Evolutionary conservation across 2,329 filamentous ascomycete species (phyloP), one percentile per base, ranked within the genome.

Genomic region (Elsinoe batatas): DNA sequence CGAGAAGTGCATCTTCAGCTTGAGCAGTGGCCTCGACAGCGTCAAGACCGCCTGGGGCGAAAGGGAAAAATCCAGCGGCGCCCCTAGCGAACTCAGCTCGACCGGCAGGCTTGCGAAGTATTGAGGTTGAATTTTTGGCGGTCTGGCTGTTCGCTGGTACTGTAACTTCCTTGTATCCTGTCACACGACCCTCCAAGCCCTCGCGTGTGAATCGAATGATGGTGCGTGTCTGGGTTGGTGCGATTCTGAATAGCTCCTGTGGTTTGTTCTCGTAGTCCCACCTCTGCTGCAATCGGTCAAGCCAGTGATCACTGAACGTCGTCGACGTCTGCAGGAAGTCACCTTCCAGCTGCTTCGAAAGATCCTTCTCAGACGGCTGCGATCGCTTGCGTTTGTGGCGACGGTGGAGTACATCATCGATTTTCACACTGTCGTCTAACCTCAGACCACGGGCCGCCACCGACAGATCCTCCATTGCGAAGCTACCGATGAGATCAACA

Each of bases 81-180:
- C 93, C 93, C 59, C 91, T 81, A 11, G 97, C 91, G 69, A 97
- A 95, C 50, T 97, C 91, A 30, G 88, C 88, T 59, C 88, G 81
- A 57, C 83, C 84, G 12, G 88, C 91, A 3, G 91, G 91, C 66
- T 94, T 94, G 44, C 93, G 81, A 13, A 87, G 75, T 38, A 96
- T 76, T 4, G 90, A 95, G 0, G 91, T 97, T 2, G 90, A 96
- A 66, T 95, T 95, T 72, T 96, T 98, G 47, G 90, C 91, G 13
- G 88, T 96, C 13, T 87, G 88, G 64, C 87, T 94, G 64, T 84
- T 87, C 33, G 88, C 88, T 4, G 91, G 89, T 7, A 97, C 83
- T 1, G 93, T 96, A 51, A 97, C 88, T 68, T 96, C 93, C 66
- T 85, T 87, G 71, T 98, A 97, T 51, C 91, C 91, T 7, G 88